phyloP scores from a whole-genome alignment of 2,329 filamentous ascomycete genomes.

The Penicillium sp. region DNA sequence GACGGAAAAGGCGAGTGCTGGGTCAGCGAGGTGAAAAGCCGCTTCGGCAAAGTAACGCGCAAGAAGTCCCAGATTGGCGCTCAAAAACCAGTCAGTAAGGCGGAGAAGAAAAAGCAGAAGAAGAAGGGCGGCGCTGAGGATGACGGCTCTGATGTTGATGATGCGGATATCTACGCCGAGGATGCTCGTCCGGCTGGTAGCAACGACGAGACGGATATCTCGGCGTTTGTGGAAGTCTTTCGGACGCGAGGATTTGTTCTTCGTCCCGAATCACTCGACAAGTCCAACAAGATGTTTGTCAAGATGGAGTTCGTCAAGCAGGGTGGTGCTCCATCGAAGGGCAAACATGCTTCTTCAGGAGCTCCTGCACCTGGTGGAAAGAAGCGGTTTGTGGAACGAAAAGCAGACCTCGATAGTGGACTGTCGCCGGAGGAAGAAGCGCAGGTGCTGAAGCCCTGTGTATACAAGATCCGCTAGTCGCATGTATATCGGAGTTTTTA shows the following conservation, averaged over 20 bases:
- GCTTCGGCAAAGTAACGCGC: constrained; percentile 61
- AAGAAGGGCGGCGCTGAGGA: constrained; percentile 45
- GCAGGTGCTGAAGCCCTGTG: constrained; percentile 84
- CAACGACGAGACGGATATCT: constrained; percentile 73
- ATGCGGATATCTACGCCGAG: constrained; percentile 51
- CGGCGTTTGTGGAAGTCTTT: constrained; percentile 78
- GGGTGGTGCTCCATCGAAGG: constrained; percentile 60
- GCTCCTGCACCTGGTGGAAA: constrained; percentile 33
- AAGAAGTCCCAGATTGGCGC: constrained; percentile 40
- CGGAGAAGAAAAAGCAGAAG: constrained; percentile 41
- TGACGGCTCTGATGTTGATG: constrained; percentile 38
- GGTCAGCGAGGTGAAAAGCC: constrained; percentile 93
- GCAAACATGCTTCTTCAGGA: constrained; percentile 56
- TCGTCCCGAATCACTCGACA: constrained; percentile 65
- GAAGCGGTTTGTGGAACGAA: constrained; percentile 53
- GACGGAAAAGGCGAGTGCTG: constrained; percentile 80
- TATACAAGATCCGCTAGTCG: constrained; percentile 78
- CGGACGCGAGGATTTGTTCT: constrained; percentile 77
- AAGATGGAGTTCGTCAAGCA: constrained; percentile 91
- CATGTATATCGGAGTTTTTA: constrained; percentile 10
- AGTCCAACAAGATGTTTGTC: constrained; percentile 97
- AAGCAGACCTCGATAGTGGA: constrained; percentile 48
- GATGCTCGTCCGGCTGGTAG: constrained; percentile 50
- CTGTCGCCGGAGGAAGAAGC: constrained; percentile 55
- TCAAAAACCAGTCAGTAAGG: constrained; percentile 37